phyloP scores from a whole-genome alignment of 2,329 filamentous ascomycete genomes.

The Colletotrichum chlorophyti region DNA sequence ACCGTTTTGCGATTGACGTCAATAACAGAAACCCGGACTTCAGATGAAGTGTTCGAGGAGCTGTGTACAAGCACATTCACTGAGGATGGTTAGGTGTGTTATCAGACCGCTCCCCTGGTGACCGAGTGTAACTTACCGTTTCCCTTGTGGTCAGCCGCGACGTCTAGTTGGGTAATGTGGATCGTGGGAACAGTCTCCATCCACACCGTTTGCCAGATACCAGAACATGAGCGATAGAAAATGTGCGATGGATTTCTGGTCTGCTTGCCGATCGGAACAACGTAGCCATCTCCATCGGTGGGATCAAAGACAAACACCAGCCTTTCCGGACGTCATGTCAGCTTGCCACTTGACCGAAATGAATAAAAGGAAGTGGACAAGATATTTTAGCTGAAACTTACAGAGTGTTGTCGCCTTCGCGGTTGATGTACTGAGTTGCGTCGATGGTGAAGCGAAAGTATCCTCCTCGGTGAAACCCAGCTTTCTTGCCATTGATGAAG shows the following conservation, averaged over 20 bases:
- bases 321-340: slow-evolving; percentile 38
- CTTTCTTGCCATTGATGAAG: slow-evolving; percentile 62
- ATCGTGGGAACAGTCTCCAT: slow-evolving; percentile 66
- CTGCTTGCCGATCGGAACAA: slow-evolving; percentile 74
- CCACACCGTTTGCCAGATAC: slow-evolving; percentile 80
- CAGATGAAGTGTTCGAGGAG: slow-evolving; percentile 41
- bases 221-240: slow-evolving; percentile 75
- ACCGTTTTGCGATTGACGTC: slow-evolving; percentile 47
- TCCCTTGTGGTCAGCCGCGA: slow-evolving; percentile 64
- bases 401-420: slow-evolving; percentile 59
- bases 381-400: slow-evolving; percentile 38
- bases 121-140: slow-evolving; percentile 43
- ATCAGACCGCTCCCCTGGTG: too few species aligned
- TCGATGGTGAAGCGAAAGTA: slow-evolving; percentile 69
- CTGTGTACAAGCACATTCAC: slow-evolving; percentile 64
- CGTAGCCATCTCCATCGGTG: slow-evolving; percentile 60
- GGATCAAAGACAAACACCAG: slow-evolving; percentile 73
- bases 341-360: not conserved
- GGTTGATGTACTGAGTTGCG: slow-evolving; percentile 52
- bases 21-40: slow-evolving; percentile 44
- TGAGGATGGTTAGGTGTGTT: slow-evolving; percentile 34
- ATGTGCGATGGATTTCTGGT: slow-evolving; percentile 64
- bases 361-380: not conserved
- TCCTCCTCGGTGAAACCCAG: slow-evolving; percentile 63
- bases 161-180: slow-evolving; percentile 64